These are phyloP conservation scores for Colletotrichum lupini DNA, from an alignment of 2,329 filamentous ascomycete species.

Conservation along the genomic window DNA sequence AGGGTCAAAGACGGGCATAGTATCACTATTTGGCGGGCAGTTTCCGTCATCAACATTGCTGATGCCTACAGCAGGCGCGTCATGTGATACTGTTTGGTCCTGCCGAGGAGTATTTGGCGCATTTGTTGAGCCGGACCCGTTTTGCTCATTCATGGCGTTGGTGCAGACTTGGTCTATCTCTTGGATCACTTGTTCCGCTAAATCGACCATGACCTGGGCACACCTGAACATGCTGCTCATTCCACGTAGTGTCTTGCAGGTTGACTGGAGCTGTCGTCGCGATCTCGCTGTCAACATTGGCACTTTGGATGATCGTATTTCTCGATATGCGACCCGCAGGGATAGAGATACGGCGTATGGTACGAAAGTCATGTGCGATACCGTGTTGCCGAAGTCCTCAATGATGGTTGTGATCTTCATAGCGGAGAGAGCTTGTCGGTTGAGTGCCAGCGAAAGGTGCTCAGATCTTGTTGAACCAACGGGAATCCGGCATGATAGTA, in stretches of 20 bases:
- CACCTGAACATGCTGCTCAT: conserved; percentile 38
- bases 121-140: conserved; percentile 8
- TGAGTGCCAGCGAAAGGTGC: conserved; percentile 17
- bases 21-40: background rate
- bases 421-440: conserved; percentile 38
- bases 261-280: conserved; percentile 36
- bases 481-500: conserved; percentile 36
- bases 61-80: background rate
- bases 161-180: conserved; percentile 37
- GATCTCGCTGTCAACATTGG: conserved; percentile 34
- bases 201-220: conserved; percentile 38
- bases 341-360: conserved; percentile 40
- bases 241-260: conserved; percentile 37
- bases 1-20: background rate
- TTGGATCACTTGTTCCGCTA: conserved; percentile 38
- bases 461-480: conserved; percentile 30
- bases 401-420: conserved; percentile 37
- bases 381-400: conserved; percentile 36
- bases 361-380: conserved; percentile 39
- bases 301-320: conserved; percentile 38
- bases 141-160: conserved; percentile 25
- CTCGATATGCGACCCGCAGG: conserved; percentile 39
- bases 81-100: background rate
- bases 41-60: background rate
- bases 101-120: conserved; percentile 25